Evolutionary conservation across 2,329 filamentous ascomycete species (phyloP), one percentile per base, ranked within the genome.

Genomic region (Colletotrichum siamense): DNA sequence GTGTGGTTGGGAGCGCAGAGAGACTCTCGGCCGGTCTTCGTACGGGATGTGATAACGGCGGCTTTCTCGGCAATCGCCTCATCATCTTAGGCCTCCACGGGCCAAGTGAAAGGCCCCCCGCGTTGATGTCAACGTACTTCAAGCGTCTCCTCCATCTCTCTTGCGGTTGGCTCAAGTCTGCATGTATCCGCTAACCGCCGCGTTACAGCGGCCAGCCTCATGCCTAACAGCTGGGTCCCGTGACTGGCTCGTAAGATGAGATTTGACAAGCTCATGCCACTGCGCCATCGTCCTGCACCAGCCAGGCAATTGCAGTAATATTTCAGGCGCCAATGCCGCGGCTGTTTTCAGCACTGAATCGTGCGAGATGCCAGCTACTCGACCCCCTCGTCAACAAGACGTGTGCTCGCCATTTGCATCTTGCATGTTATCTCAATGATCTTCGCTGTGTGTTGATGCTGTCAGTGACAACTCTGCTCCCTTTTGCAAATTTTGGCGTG

Each of bases 51-150:
- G 32, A 22, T 63, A 30, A n/a, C 34, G 28, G 30, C 73, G 69
- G 69, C 44, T 73, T 12, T 64, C 57, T 76, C 70, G 64, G 64
- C 59, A 36, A 44, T 64, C 44, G 69, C 64, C 64, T 76, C 39
- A 36, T 10, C 18, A 63, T 70, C 55, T 49, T 26, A 10, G 57
- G 13, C 10, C 57, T 36, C 68, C 55, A 16, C 34, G 28, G 61
- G 69, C 61, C 69, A 71, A 64, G 69, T 52, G 28, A 28, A 5
- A 26, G 8, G 15, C n/a, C 39, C 68, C n/a, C 39, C 57, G 24
- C 32, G 9, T 34, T 63, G 68, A 63, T 62, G 68, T 52, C 57
- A 63, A 63, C 39, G 13, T 30, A 63, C 55, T 18, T 39, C 26
- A 62, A 32, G 49, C 36, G 24, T 49, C 34, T 70, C 67, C 34